Percentiles rank a stretch among this genome's conserved stretches.
These are phyloP conservation scores for Aspergillus hiratsukae DNA, from an alignment of 2,329 filamentous ascomycete genomes.

Conservation along the genomic window DNA sequence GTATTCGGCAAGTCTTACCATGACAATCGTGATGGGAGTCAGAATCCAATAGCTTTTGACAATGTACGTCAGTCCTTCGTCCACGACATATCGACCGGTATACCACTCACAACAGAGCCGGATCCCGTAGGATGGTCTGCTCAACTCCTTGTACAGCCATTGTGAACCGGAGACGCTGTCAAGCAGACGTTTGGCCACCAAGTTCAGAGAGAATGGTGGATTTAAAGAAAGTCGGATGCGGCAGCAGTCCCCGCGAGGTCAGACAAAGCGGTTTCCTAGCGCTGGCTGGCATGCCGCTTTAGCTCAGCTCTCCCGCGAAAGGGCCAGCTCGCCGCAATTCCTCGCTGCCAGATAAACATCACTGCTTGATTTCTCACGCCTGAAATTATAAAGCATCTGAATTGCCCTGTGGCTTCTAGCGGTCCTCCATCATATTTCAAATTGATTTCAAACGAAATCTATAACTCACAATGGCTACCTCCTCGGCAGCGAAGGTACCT, in stretches of 20 bases:
- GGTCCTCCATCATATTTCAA: background rate
- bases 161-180: slow-evolving; percentile 19
- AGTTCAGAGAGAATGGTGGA: background rate
- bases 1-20: slow-evolving; percentile 53
- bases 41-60: slow-evolving; percentile 89
- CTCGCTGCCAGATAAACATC: slow-evolving; percentile 1
- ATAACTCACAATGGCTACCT: slow-evolving; percentile 19
- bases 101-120: slow-evolving; percentile 80
- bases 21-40: slow-evolving; percentile 93
- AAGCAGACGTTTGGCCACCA: background rate
- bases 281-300: slow-evolving; percentile 18
- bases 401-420: background rate
- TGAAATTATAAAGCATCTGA: background rate
- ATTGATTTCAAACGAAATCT: background rate
- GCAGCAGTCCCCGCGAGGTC: slow-evolving; percentile 11
- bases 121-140: slow-evolving; percentile 97
- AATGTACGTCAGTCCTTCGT: slow-evolving; percentile 11
- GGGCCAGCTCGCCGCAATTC: slow-evolving; percentile 35
- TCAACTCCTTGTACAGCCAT: slow-evolving; percentile 78
- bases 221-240: background rate
- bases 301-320: slow-evolving; percentile 23
- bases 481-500: slow-evolving; percentile 37
- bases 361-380: background rate
- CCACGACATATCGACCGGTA: background rate
- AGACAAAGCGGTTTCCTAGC: slow-evolving; percentile 6